Base-by-base conservation (phyloP, 2,329 filamentous ascomycete genomes). In the Talaromyces verruculosus region DNA sequence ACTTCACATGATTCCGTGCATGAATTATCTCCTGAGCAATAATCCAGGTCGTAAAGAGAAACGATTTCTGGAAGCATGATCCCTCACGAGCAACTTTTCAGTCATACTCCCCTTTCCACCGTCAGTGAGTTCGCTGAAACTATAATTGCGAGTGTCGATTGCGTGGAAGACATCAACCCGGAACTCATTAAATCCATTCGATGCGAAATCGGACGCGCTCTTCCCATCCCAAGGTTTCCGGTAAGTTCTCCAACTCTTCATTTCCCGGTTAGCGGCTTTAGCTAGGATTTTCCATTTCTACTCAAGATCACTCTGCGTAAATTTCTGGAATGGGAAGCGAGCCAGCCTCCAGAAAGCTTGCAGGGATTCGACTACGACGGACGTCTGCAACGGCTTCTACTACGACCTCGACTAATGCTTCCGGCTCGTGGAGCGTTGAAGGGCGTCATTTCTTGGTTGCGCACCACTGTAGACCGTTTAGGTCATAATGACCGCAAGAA, bases 271-370 rank as follows among this genome's bases (percentile, higher is more conserved):
- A 28, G 15, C 17, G 7, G 6, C n/a, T 47, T 35, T 35, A 28
- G 30, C 10, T 47, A 28, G 22, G 0, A 11, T 28, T 61, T 35
- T 22, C 30, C 57, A 19, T 47, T 15, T 22, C 43, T 47, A 8
- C 41, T 17, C 17, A 13, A 61, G 59, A n/a, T 61, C 19, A 61
- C 41, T 37, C 13, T 61, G 10, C 8, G 13, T 15, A 49, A 61
- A 15, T 61, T 35, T 49, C n/a, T 10, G 59, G 59, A 49, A 61
- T 61, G 59, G 59, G 39, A 49, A 49, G n/a, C 43, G 6, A 49
- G 35, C 13, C 43, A 61, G 11, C 39, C 28, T 5, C 43, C 47
- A 28, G 41, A 49, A 22, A 47, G 28, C n/a, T 37, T 49, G 41
- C 28, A 61, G 33, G 59, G 43, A 25, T 43, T 61, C 17, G 59